Evolutionary conservation across 2,329 filamentous ascomycete species (phyloP).

Genomic region (Pseudogymnoascus verrucosus): DNA sequence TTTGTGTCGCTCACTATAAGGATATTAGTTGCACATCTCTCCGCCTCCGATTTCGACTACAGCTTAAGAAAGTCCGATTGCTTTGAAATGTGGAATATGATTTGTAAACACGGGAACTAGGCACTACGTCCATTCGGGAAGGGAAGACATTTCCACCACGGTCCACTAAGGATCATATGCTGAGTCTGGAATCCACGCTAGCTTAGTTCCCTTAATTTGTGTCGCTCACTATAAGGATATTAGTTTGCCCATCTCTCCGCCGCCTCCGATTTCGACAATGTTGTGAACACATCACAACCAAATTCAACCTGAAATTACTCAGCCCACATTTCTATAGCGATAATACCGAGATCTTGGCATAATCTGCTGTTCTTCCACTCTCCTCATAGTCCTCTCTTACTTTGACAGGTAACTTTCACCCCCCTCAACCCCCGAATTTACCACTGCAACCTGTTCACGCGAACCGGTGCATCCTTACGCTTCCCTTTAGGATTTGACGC

Average conservation of each 20-base stretch:
- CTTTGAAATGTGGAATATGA: too few relatives aligned
- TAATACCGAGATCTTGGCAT: neutral
- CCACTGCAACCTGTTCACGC: neutral
- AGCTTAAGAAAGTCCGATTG: too few relatives aligned
- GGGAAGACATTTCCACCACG: too few relatives aligned
- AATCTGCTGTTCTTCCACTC: neutral
- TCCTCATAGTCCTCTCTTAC: neutral
- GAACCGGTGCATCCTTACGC: neutral
- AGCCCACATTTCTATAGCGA: neutral
- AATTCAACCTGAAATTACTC: neutral
- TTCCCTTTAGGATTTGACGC: neutral
- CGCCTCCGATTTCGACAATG: neutral
- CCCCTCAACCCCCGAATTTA: neutral
- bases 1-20: neutral
- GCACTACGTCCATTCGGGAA: too few relatives aligned
- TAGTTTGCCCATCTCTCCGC: neutral
- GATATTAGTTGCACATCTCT: neutral
- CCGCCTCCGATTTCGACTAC: neutral
- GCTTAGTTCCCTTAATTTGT: neutral
- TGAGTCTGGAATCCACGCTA: neutral
- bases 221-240: neutral
- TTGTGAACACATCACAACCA: too few relatives aligned
- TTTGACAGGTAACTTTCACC: neutral
- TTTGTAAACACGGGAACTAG: too few relatives aligned
- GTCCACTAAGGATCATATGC: neutral